Evolutionary conservation across 106 monocot species (phyloP).

Genomic region (Apostasia ramifera): DNA sequence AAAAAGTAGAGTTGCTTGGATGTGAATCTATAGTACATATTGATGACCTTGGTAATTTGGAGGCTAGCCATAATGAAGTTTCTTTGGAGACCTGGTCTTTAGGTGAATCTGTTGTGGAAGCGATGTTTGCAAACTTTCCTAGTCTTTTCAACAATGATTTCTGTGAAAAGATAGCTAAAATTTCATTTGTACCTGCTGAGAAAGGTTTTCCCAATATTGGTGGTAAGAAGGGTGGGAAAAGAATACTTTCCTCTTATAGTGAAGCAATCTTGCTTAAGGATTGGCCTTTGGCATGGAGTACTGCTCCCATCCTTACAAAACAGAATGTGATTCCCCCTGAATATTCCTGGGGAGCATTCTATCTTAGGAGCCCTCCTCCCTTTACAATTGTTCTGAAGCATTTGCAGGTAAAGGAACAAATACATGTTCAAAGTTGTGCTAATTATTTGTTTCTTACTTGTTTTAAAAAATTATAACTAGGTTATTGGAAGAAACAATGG

Average conservation of each 20-base stretch:
- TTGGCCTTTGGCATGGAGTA: constrained; percentile 96
- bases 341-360: constrained; percentile 87
- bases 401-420: constrained; percentile 51
- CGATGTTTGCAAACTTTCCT: constrained; percentile 71
- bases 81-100: constrained; percentile 66
- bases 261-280: constrained; percentile 82
- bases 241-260: constrained; percentile 61
- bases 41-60: constrained; percentile 43
- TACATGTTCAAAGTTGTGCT: background rate
- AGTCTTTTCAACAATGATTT: constrained; percentile 70
- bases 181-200: constrained; percentile 90
- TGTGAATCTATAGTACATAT: constrained; percentile 22
- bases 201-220: constrained; percentile 89
- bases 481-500: constrained; percentile 91
- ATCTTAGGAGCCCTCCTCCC: constrained; percentile 79
- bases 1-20: constrained; percentile 73
- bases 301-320: constrained; percentile 76
- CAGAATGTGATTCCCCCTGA: constrained; percentile 84
- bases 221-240: constrained; percentile 90
- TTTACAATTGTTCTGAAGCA: constrained; percentile 88
- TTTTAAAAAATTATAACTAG: constrained; percentile 23
- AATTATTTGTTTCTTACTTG: background rate
- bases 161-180: constrained; percentile 64
- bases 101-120: constrained; percentile 70
- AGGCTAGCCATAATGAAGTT: constrained; percentile 34